phyloP scores from a whole-genome alignment of 2,329 filamentous ascomycete species.

The Zymoseptoria ardabiliae region DNA sequence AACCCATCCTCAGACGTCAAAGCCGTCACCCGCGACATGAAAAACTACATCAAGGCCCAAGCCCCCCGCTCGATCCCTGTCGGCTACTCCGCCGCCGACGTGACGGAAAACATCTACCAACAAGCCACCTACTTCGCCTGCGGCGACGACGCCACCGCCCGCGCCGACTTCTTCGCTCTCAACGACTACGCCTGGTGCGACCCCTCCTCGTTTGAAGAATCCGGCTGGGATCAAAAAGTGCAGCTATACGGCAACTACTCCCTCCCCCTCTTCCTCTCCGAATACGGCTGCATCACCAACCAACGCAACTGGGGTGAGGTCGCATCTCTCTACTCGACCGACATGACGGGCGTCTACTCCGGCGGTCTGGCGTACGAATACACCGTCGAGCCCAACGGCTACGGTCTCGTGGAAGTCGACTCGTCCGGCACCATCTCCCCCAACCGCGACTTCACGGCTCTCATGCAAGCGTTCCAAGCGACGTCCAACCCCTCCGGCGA shows the following conservation, averaged over 20 bases:
- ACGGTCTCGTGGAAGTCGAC: conserved; percentile 65
- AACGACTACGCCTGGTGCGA: conserved; percentile 86
- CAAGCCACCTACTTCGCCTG: conserved; percentile 92
- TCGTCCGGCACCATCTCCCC: conserved; percentile 48
- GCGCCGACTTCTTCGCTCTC: conserved; percentile 82
- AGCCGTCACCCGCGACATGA: conserved; percentile 71
- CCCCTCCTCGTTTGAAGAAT: conserved; percentile 57
- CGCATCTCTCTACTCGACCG: conserved; percentile 63
- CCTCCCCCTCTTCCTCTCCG: conserved; percentile 84
- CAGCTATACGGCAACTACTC: conserved; percentile 80
- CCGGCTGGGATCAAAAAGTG: conserved; percentile 83
- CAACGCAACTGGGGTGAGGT: conserved; percentile 76
- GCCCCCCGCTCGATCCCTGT: conserved; percentile 63
- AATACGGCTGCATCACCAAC: conserved; percentile 84
- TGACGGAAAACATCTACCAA: conserved; percentile 74
- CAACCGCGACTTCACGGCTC: conserved; percentile 54
- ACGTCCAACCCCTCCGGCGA: conserved; percentile 49
- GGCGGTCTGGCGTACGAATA: conserved; percentile 96
- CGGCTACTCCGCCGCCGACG: conserved; percentile 78
- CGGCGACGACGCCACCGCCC: conserved; percentile 64
- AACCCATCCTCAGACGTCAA: too few species aligned
- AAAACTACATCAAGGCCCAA: conserved; percentile 70
- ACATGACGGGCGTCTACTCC: conserved; percentile 88
- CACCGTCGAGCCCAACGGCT: conserved; percentile 69
- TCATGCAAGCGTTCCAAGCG: conserved; percentile 45